These are phyloP conservation scores for Trypanosoma vivax DNA, from an alignment of 208 protist species.

Conservation along the genomic window DNA sequence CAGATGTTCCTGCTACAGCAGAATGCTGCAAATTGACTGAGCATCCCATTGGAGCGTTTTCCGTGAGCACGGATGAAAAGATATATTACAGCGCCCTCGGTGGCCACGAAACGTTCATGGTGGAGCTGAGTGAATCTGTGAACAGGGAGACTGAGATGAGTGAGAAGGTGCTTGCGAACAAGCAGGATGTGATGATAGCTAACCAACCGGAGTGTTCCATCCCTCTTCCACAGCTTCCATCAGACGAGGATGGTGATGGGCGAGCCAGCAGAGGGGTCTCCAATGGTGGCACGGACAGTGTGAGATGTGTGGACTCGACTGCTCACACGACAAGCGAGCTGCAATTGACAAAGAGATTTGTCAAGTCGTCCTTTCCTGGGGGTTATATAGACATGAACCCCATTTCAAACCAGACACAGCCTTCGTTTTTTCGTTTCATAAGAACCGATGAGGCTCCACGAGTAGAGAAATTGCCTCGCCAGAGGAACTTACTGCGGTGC, in stretches of 20 bases:
- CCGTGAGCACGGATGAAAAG: neutral
- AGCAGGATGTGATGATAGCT: too few relatives aligned
- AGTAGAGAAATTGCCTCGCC: too few relatives aligned
- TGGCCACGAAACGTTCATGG: neutral
- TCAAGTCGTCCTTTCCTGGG: too few relatives aligned
- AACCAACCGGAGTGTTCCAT: too few relatives aligned
- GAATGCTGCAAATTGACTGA: neutral
- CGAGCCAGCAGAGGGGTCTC: neutral
- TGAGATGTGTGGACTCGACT: neutral
- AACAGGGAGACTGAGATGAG: neutral
- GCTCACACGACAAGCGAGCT: neutral
- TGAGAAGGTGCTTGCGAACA: neutral
- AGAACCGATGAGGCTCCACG: neutral
- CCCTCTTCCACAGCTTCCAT: too few relatives aligned
- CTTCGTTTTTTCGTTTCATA: constrained; percentile 14
- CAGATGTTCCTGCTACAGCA: neutral
- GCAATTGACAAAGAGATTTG: neutral
- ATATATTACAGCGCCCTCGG: too few relatives aligned
- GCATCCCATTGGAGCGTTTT: neutral
- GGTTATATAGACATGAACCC: neutral
- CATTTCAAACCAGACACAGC: neutral
- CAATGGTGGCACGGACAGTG: neutral
- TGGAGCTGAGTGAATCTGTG: neutral
- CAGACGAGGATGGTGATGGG: neutral
- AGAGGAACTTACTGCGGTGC: too few relatives aligned